Base-by-base conservation (phyloP, 2,329 filamentous ascomycete genomes). In the Monascus ruber region DNA sequence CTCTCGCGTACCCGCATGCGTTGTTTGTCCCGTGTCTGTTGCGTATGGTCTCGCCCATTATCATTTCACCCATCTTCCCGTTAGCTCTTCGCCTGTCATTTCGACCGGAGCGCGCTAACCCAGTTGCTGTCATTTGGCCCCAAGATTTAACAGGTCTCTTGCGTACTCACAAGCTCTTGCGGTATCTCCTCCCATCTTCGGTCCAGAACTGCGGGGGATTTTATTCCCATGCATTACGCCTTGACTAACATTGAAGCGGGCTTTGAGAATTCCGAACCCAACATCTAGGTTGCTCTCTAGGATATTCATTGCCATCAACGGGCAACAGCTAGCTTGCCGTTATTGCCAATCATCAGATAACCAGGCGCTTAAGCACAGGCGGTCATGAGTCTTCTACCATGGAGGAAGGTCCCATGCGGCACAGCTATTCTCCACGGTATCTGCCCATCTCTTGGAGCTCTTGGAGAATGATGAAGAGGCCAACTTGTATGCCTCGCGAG, bases 341-440 rank as follows among this genome's bases (percentile, higher is more conserved):
- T 45, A 44, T 49, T 48, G 49, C 50, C 50, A 41, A 47, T 47
- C 39, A 51, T 44, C 47, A 48, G 39, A 49, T 50, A 45, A 41
- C 40, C 45, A 51, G 53, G 58, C 58, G 58, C 58, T 62, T 61
- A 60, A 59, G 56, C 54, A 54, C 52, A 58, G 54, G 51, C 48
- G 47, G 49, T 55, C 50, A 45, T 58, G 47, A 47, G 55, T 46
- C 47, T 50, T 53, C 44, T 46, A 47, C 45, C 49, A 52, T 44
- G 48, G 28, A 44, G 43, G 49, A 46, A 46, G 38, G 44, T 46
- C 46, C 46, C 43, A 41, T 55, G 56, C 55, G 51, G 52, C 50
- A 55, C 51, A 50, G 52, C 42, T 38, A 47, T 50, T 43, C 46
- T 48, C 44, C 49, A 55, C 57, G 56, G 48, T 50, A 55, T 46